Evolutionary conservation across 1,139 yeast species (phyloP).

Genomic region (Nadsonia commutata): DNA sequence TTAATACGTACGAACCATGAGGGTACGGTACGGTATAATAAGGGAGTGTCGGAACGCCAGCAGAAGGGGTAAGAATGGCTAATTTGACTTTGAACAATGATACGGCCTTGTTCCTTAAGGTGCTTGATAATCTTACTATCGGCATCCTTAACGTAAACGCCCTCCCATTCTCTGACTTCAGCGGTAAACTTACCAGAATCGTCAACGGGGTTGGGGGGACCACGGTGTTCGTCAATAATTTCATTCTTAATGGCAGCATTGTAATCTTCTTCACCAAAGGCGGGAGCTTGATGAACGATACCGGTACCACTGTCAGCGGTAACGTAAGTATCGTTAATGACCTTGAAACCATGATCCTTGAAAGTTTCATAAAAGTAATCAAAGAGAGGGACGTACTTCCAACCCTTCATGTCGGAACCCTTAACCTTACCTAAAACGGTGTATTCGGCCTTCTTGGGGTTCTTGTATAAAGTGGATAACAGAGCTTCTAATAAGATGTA

Average conservation of each 20-base stretch:
- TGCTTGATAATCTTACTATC: conserved; percentile 79
- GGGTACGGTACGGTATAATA: conserved; percentile 89
- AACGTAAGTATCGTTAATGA: conserved; percentile 71
- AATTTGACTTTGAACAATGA: conserved; percentile 66
- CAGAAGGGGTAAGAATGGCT: conserved; percentile 98
- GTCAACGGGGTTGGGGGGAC: conserved; percentile 89
- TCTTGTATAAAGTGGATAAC: conserved; percentile 73
- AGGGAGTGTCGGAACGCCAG: conserved; percentile 99
- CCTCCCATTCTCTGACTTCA: conserved; percentile 62
- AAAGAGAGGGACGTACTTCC: conserved; percentile 69
- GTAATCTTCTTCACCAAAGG: conserved; percentile 98
- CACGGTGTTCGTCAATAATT: conserved; percentile 48
- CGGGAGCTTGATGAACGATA: conserved; percentile 96
- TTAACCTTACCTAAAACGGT: conserved; percentile 64
- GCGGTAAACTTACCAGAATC: conserved; percentile 73
- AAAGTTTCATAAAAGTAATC: conserved; percentile 65
- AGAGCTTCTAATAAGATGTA: conserved; percentile 74
- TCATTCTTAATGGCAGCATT: conserved; percentile 65
- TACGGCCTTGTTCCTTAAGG: conserved; percentile 62
- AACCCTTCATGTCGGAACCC: conserved; percentile 71
- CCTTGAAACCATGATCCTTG: conserved; percentile 66
- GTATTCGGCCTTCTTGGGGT: conserved; percentile 81
- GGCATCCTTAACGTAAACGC: conserved; percentile 88
- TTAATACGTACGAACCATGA: conserved; percentile 95
- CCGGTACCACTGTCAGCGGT: conserved; percentile 96